Evolutionary conservation across 2,329 filamentous ascomycete species (phyloP), one percentile per base, ranked within the genome.

Genomic region (Fonsecaea monophora): DNA sequence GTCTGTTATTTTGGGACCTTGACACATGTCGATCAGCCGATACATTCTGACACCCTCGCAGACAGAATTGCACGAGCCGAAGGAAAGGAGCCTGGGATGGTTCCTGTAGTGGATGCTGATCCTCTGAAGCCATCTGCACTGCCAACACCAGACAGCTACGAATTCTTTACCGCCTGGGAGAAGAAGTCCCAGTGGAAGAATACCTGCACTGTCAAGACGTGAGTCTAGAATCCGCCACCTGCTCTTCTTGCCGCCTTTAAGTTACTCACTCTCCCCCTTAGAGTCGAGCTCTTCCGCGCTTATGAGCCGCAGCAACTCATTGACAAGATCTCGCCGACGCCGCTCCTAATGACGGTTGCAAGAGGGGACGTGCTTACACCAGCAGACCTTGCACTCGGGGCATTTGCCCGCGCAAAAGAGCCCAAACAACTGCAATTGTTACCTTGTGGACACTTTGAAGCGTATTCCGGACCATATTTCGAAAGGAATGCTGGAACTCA

Each of bases 391-490:
- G 71, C 76, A n/a, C 64, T 81, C 7, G 75, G 74, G 53, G 76
- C 78, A 12, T 81, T 75, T 64, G 68, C 71, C n/a, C 72, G 74
- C 6, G 80, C 79, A 1, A 63, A 70, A 35, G 79, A 81, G 69
- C 79, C 78, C 18, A 82, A 82, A 69, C 71, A 78, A 62, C 70
- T 82, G 56, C 70, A 76, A 12, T 69, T 78, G 21, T 60, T 81
- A 30, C 72, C 75, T 8, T 75, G 77, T n/a, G 79, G 77, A 2
- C 80, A 81, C 73, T 81, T 81, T 70, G 79, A 79, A 64, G 74
- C 66, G 10, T 81, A 79, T 61, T 72, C 76, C 57, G 77, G 77
- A 2, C 56, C 62, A 1, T 60, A 62, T 12, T 71, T 71, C 65
- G 69, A 71, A 38, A 65, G 64, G 42, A 78, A 78, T 63, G 71